Evolutionary conservation across 2,329 filamentous ascomycete genomes (phyloP).

Genomic region (Lasiodiplodia gonubiensis): DNA sequence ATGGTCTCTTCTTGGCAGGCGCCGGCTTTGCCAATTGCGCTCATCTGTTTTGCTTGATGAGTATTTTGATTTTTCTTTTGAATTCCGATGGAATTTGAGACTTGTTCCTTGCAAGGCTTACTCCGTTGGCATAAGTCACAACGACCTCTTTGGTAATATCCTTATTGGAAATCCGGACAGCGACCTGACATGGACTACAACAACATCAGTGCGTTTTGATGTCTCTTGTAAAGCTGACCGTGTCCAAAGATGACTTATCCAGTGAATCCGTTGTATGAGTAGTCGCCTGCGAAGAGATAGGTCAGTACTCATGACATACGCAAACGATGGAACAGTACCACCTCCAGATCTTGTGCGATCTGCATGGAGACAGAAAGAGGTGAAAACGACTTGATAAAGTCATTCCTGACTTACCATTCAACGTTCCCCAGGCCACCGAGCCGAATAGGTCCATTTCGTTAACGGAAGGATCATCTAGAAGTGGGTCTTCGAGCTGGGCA

Average conservation of each 20-base stretch:
- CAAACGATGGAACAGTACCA: neutral
- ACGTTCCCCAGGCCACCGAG: conserved; percentile 19
- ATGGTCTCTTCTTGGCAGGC: neutral
- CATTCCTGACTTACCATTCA: conserved; percentile 15
- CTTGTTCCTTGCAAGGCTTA: neutral
- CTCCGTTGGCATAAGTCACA: neutral
- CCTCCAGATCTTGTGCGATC: neutral
- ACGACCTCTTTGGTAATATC: neutral
- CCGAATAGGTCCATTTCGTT: conserved; percentile 27
- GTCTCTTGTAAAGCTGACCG: too few species aligned
- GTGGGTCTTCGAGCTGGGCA: neutral
- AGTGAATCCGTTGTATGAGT: conserved; percentile 6
- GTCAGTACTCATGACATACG: neutral
- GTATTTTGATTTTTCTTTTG: too few species aligned
- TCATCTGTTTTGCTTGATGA: neutral
- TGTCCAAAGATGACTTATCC: neutral
- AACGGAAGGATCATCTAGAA: conserved; percentile 16
- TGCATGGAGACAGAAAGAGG: neutral
- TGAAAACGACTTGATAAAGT: neutral
- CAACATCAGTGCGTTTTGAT: too few species aligned
- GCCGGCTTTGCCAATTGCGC: too few species aligned
- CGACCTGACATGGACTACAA: too few species aligned
- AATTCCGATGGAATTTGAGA: too few species aligned
- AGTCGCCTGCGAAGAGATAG: neutral
- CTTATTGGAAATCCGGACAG: too few species aligned